Evolutionary conservation across 2,329 filamentous ascomycete genomes (phyloP).

Genomic region (Claviceps capensis): DNA sequence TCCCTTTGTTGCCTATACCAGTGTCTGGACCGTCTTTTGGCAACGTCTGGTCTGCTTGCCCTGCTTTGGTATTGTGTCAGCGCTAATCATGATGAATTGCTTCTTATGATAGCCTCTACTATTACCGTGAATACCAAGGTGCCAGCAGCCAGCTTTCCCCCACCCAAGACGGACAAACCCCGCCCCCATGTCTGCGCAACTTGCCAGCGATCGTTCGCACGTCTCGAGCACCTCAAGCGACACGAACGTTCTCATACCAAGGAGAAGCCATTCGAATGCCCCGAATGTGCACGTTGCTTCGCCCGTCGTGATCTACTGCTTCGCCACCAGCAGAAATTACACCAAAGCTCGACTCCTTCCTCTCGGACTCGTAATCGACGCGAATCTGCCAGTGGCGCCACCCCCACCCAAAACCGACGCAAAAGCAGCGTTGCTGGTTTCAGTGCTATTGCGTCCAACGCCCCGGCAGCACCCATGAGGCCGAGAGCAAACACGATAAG

Average conservation of each 20-base stretch:
- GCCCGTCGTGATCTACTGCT: constrained; percentile 82
- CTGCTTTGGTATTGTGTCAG: constrained; percentile 3
- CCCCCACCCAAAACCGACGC: constrained; percentile 55
- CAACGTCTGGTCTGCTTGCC: not conserved
- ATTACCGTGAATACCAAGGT: constrained; percentile 37
- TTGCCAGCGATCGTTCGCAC: constrained; percentile 83
- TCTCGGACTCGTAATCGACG: constrained; percentile 76
- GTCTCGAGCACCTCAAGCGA: constrained; percentile 90
- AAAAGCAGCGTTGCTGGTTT: constrained; percentile 76
- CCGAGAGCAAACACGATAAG: constrained; percentile 94
- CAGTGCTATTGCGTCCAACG: constrained; percentile 29
- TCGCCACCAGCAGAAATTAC: constrained; percentile 95
- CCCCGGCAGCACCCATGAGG: constrained; percentile 49
- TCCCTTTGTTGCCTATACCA: no score
- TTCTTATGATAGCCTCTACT: constrained; percentile 26
- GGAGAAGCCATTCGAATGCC: constrained; percentile 97
- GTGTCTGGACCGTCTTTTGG: not conserved
- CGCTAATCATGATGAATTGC: constrained; percentile 14
- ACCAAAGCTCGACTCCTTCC: constrained; percentile 81
- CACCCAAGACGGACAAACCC: constrained; percentile 93
- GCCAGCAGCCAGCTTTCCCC: constrained; percentile 43
- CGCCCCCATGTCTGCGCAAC: constrained; percentile 87
- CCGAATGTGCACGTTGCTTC: constrained; percentile 88
- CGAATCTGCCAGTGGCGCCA: constrained; percentile 70
- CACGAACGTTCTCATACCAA: constrained; percentile 98